Percentiles rank a stretch among this genome's conserved stretches.
Conservation (phyloP, 768 basidiomycete genomes). For the Leccinum subgranulosum region DNA sequence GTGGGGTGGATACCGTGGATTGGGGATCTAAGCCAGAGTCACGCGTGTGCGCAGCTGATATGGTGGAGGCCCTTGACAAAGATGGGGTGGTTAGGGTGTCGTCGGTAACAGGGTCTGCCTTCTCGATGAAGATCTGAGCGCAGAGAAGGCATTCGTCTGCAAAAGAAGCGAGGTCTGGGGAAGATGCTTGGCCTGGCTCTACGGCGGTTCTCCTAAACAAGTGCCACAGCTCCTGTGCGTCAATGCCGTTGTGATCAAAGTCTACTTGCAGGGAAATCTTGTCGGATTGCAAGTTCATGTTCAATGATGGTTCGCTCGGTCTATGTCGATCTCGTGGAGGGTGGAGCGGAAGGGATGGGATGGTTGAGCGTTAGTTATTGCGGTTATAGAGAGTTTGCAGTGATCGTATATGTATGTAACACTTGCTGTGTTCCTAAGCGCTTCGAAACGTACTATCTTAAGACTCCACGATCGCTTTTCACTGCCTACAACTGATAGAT, state of each 20-base stretch:
- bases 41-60: not conserved
- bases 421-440: conserved; percentile 18
- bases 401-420: not conserved
- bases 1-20: not conserved
- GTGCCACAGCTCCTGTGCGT: conserved; percentile 18
- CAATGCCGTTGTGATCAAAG: not conserved
- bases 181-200: conserved; percentile 26
- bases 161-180: conserved; percentile 21
- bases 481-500: not conserved
- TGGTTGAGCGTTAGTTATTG: conserved; percentile 7
- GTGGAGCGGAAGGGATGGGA: not conserved
- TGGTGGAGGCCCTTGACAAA: not conserved
- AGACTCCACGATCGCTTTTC: not conserved
- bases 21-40: not conserved
- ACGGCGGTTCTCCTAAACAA: conserved; percentile 22
- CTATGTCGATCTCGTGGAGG: not conserved
- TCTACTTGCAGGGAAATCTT: conserved; percentile 10
- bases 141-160: conserved; percentile 30
- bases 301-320: conserved; percentile 1
- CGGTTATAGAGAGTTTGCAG: conserved; percentile 7
- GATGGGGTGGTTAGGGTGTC: not conserved
- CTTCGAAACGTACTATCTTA: not conserved
- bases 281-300: conserved; percentile 6
- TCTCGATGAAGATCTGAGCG: conserved; percentile 15
- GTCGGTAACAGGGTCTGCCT: not conserved